phyloP scores from a whole-genome alignment of 2,329 filamentous ascomycete species.

The Penicillium sp. region DNA sequence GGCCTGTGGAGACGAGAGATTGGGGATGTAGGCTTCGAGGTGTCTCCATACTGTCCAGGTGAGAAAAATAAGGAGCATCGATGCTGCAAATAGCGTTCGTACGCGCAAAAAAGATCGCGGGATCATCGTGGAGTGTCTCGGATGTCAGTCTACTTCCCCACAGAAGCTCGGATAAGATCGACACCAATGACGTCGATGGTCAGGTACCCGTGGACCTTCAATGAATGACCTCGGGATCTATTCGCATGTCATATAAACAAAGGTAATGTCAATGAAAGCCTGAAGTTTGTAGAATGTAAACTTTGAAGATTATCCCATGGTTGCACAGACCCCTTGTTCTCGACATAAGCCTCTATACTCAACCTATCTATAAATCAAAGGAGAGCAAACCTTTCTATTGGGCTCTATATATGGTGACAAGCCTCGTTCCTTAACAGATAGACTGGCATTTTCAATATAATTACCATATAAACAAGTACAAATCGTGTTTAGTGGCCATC shows the following conservation, averaged over 20 bases:
- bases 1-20: not conserved
- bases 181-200: not conserved
- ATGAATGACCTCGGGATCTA: not conserved
- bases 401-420: too few relatives aligned
- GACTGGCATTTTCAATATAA: too few relatives aligned
- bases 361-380: too few relatives aligned
- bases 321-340: not conserved
- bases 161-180: not conserved
- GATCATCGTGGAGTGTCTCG: not conserved
- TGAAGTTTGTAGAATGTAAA: not conserved
- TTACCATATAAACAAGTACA: too few relatives aligned
- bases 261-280: not conserved
- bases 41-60: constrained; percentile 9
- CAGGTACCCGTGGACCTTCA: not conserved
- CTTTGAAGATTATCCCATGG: not conserved
- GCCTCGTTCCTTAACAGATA: too few relatives aligned
- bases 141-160: not conserved
- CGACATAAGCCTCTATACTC: not conserved
- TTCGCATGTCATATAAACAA: not conserved
- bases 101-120: constrained; percentile 11
- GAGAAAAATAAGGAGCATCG: not conserved
- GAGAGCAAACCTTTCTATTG: too few relatives aligned
- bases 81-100: constrained; percentile 12
- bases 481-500: too few relatives aligned
- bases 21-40: not conserved